A percentile compares a stretch with the other conserved stretches of the same genome.
Evolutionary conservation across 1,139 yeast species (phyloP).

Genomic region (Taphrina sp.): DNA sequence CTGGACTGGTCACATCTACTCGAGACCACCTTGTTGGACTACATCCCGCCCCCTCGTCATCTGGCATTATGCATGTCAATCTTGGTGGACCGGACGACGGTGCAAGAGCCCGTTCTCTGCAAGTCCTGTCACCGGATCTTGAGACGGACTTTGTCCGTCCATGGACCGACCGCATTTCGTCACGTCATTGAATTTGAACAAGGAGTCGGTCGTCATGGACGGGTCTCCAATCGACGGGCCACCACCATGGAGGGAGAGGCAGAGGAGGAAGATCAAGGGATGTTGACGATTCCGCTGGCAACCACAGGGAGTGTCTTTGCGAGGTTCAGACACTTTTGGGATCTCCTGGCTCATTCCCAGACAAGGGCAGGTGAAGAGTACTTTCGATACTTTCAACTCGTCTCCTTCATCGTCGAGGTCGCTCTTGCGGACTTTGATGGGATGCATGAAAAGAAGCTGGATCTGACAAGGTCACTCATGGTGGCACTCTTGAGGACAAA

Average conservation of each 20-base stretch:
- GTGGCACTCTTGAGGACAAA: not conserved
- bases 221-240: not conserved
- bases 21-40: conserved; percentile 7
- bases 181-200: not conserved
- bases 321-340: conserved; percentile 11
- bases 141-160: not conserved
- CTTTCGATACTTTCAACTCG: too few species aligned
- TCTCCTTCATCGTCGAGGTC: too few species aligned
- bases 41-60: conserved; percentile 12
- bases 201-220: conserved; percentile 1
- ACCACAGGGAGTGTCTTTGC: conserved; percentile 13
- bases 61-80: conserved; percentile 20
- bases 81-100: not conserved
- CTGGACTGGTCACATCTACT: conserved; percentile 2
- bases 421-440: too few species aligned
- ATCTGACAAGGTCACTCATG: conserved; percentile 4
- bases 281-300: conserved; percentile 2
- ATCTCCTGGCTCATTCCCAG: conserved; percentile 1
- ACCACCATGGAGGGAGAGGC: not conserved
- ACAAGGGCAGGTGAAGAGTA: too few species aligned
- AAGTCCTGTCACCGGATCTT: conserved; percentile 1
- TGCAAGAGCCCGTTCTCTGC: too few species aligned
- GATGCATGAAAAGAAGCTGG: too few species aligned
- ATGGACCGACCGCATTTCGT: conserved; percentile 5
- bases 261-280: not conserved